Evolutionary conservation across 441 rosid species (phyloP).

Genomic region (Adansonia gregorii): DNA sequence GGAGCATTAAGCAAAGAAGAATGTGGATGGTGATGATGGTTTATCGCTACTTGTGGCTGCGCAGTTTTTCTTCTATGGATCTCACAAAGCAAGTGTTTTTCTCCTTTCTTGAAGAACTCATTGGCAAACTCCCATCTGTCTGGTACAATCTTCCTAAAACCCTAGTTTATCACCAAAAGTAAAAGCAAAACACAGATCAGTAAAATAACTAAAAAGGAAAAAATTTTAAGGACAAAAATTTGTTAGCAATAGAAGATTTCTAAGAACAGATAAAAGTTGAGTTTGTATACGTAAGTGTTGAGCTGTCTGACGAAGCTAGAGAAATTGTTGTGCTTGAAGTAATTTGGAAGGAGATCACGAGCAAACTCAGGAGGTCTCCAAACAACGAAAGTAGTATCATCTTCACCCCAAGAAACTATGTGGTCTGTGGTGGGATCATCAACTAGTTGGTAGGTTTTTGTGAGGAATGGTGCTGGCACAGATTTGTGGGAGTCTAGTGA

Average conservation of each 20-base stretch:
- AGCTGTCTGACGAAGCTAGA: no score
- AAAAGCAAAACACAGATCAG: conserved; percentile 26
- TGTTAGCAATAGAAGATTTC: not conserved
- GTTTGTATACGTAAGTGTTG: no score
- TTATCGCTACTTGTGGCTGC: conserved; percentile 56
- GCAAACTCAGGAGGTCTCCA: no score
- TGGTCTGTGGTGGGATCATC: no score
- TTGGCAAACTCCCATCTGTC: conserved; percentile 98
- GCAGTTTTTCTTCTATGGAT: conserved; percentile 85
- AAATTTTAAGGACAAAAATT: not conserved
- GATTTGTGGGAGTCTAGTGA: no score
- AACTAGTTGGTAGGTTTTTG: no score
- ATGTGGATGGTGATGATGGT: conserved; percentile 54
- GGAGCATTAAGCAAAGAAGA: conserved; percentile 50
- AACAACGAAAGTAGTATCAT: no score
- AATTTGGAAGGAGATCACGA: no score
- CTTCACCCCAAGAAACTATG: no score
- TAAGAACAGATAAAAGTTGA: no score
- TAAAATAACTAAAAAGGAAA: not conserved
- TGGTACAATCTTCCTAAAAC: conserved; percentile 93
- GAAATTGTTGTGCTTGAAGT: no score
- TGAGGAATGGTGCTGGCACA: no score
- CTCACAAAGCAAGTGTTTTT: conserved; percentile 86
- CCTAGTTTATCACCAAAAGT: conserved; percentile 43
- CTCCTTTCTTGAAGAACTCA: conserved; percentile 88